Base-by-base conservation (phyloP, 164 flowering plant species). In the Berberis vulgaris region DNA sequence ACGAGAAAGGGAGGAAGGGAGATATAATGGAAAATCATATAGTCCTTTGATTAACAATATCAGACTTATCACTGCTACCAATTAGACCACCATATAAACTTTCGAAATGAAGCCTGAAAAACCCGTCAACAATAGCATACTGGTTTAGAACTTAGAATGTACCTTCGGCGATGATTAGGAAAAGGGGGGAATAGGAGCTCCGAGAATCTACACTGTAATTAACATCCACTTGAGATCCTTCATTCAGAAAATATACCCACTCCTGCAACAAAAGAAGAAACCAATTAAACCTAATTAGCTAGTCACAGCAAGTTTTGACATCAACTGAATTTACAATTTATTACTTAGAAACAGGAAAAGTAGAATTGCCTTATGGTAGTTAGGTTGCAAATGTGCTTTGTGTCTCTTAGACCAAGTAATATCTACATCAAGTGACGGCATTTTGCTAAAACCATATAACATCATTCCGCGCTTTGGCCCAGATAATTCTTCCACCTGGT, bases 101-200 rank as follows among this genome's bases (percentile, higher is more conserved):
- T 4, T 8, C 3, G 10, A 50, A 7, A 2, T 7, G 2, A 50
- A 50, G 3, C 3, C 8, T 5, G 12, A 52, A 52, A 52, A 4
- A 52, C 5, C 10, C 4, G n/a, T 10, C 57, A 0, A 5, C 26
- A 7, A 38, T 0, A 42, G 8, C 13, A 3, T 45, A 1, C 38
- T 41, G 12, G 46, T 8, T 54, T 5, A 62, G 41, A 59, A 60
- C 62, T 43, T 41, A 38, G 57, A 57, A 71, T 13, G 43, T 57
- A 82, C 89, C 87, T 80, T 72, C 59, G 38, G 88, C 83, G 54
- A 87, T 81, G 40, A 81, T 82, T 54, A 83, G 83, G 57, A 71
- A 68, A 61, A 85, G 64, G 50, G 81, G 77, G 1, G 70, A 62
- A 26, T 26, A 26, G 50, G 82, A 74, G 47, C 64, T 45, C 49